Evolutionary conservation across 176 grass and related monocot genomes (phyloP).

Genomic region (Oryza meridionalis): DNA sequence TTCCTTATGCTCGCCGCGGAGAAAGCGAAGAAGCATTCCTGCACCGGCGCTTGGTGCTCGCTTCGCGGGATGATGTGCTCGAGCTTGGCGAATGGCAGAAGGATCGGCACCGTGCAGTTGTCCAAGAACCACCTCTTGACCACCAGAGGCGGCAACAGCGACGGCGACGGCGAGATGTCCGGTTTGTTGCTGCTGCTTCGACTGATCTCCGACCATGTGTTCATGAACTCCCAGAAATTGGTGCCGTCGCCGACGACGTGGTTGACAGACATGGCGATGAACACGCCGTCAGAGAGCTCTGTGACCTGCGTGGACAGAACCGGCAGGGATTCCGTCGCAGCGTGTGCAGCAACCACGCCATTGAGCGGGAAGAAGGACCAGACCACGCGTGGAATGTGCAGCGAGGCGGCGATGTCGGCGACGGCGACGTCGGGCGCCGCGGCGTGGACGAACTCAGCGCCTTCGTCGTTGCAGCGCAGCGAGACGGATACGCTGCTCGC

Average conservation of each 20-base stretch:
- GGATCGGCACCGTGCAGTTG: conserved; percentile 40
- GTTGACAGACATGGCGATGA: conserved; percentile 46
- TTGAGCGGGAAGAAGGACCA: background rate
- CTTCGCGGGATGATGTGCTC: conserved; percentile 30
- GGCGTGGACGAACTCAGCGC: conserved; percentile 61
- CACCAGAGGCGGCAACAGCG: background rate
- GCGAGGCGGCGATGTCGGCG: conserved; percentile 28
- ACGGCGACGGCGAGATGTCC: background rate
- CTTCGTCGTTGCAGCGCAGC: conserved; percentile 27
- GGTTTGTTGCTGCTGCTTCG: background rate
- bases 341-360: conserved; percentile 5
- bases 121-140: conserved; percentile 45
- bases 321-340: background rate
- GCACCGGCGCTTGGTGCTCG: background rate
- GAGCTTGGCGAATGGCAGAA: conserved; percentile 24
- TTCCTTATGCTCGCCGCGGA: conserved; percentile 14
- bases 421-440: conserved; percentile 30
- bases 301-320: conserved; percentile 29
- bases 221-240: conserved; percentile 42
- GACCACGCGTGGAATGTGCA: background rate
- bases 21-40: conserved; percentile 56
- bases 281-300: conserved; percentile 46
- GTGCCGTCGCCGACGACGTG: conserved; percentile 29
- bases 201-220: conserved; percentile 54
- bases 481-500: background rate